Conservation (phyloP, 257 asterid species). For the Marsdenia floribunda region DNA sequence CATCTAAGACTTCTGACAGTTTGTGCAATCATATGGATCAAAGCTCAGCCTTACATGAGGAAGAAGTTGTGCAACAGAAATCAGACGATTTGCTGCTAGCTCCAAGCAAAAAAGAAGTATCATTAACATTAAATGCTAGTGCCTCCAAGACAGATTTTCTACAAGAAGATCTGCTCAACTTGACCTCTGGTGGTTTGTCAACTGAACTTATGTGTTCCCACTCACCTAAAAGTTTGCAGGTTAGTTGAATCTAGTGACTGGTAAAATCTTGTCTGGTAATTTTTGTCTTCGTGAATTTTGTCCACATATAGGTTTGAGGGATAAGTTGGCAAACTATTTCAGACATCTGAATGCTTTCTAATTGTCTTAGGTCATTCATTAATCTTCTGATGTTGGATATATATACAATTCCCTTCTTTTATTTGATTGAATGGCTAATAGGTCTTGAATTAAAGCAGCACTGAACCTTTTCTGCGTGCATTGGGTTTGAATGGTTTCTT, state of each 20-base stretch:
- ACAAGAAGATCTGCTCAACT: background rate
- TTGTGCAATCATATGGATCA: constrained; percentile 6
- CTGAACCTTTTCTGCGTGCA: background rate
- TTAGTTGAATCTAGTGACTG: background rate
- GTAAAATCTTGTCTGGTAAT: background rate
- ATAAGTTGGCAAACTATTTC: background rate
- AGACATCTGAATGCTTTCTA: background rate
- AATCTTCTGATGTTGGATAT: background rate
- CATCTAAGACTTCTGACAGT: background rate
- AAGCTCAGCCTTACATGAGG: background rate
- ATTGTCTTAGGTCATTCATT: background rate
- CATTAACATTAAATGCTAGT: background rate
- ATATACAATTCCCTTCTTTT: background rate
- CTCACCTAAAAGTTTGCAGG: constrained; percentile 1
- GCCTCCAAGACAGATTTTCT: constrained; percentile 1
- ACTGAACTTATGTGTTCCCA: background rate
- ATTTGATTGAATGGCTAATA: background rate
- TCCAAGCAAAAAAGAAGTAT: background rate
- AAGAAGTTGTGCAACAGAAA: constrained; percentile 2
- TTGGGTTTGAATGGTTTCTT: background rate
- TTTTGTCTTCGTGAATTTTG: background rate
- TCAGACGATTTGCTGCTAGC: background rate
- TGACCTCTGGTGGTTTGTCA: background rate
- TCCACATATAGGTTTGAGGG: background rate
- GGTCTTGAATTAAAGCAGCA: background rate